Evolutionary conservation across 1,139 yeast genomes (phyloP), one percentile per base, ranked within the genome.

Genomic region (Yamadazyma dendronema): DNA sequence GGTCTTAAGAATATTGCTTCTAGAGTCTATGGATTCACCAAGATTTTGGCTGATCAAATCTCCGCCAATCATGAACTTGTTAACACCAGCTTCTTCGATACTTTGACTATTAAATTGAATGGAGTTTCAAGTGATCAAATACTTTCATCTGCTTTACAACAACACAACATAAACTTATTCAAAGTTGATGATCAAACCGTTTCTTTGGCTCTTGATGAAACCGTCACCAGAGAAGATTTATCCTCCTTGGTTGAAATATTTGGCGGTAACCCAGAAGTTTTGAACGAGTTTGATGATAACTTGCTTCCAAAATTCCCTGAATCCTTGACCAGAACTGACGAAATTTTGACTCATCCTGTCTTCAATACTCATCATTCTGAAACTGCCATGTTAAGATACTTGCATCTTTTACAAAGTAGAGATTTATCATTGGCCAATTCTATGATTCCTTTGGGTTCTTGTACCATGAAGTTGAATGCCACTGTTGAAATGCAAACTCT

Each of bases 381-480:
- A 66, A 92, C 98, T 21, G 82, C 96, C 40, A 83, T 92, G 84
- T 75, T 92, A 51, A 79, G 98, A 59, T 92, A 92, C 66, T 71
- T 92, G 54, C 94, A 88, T 58, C 76, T 78, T 46, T 72, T 92
- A 43, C 97, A 92, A 65, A 71, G 82, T 42, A 88, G 85, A 65
- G 98, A 92, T 65, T 72, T 92, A 48, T 90, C 97, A 0, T 73
- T 92, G 46, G 96, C 97, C 19, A 86, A 89, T 58, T 86, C 97
- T 11, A 92, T 92, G 98, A 92, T 92, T 46, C 95, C 97, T 29
- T 76, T 92, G 48, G 98, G 98, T 25, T 88, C 96, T 8, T 92
- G 98, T 70, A 92, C 98, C 25, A 92, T 92, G 98, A 92, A 92
- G 64, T 75, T 92, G 55, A 92, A 92, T 57, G 84, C 96, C 36